These are phyloP conservation scores for Ganoderma lucidum DNA, from an alignment of 1,284 basidiomycete species.

Conservation along the genomic window DNA sequence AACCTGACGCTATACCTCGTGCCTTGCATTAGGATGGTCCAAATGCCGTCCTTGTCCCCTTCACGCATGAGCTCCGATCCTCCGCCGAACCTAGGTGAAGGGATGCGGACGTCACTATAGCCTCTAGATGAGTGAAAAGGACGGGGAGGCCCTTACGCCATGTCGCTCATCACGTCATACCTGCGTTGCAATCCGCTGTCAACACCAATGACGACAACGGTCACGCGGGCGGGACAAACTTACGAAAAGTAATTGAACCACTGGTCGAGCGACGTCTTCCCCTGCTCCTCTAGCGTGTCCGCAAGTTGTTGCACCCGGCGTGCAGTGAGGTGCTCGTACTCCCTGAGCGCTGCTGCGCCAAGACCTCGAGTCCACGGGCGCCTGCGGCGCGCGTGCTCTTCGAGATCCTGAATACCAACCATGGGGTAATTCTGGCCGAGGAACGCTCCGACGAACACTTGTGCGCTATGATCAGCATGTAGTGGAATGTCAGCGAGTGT, in stretches of 20 bases:
- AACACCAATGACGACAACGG: neutral
- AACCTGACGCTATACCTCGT: conserved; percentile 21
- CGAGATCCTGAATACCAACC: conserved; percentile 14
- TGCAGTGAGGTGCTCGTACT: conserved; percentile 30
- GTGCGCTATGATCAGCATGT: neutral
- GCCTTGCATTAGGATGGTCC: conserved; percentile 20
- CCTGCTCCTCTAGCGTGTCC: conserved; percentile 23
- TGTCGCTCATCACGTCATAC: conserved; percentile 39
- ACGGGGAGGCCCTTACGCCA: conserved; percentile 30
- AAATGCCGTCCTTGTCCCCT: conserved; percentile 25
- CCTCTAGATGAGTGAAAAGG: neutral
- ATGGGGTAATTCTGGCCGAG: neutral
- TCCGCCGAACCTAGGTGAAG: conserved; percentile 32
- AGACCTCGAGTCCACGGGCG: conserved; percentile 35
- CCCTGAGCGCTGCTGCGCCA: conserved; percentile 34
- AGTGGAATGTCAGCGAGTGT: neutral
- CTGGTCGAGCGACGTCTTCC: conserved; percentile 28
- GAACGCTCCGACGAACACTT: neutral
- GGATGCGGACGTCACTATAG: neutral
- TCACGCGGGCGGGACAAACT: conserved; percentile 9
- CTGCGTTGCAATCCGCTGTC: neutral
- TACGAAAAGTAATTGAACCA: conserved; percentile 37
- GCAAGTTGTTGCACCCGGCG: conserved; percentile 30
- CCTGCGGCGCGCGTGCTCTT: conserved; percentile 33
- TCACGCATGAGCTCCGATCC: conserved; percentile 33